Evolutionary conservation across 2,329 filamentous ascomycete genomes (phyloP).

Genomic region (Proliferodiscus dingleyae): DNA sequence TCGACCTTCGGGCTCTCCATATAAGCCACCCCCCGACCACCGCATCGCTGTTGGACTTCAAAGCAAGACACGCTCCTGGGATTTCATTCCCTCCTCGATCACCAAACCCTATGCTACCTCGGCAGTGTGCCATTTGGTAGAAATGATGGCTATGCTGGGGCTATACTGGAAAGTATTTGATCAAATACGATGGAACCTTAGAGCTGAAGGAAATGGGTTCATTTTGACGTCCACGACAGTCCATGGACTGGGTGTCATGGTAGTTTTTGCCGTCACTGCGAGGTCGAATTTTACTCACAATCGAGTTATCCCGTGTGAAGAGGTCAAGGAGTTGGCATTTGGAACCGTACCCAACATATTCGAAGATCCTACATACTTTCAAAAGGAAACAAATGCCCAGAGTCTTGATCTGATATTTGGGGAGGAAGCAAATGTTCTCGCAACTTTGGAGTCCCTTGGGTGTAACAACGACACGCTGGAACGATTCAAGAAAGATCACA

Average conservation of each 20-base stretch:
- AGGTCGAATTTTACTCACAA: slow-evolving; percentile 44
- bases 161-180: slow-evolving; percentile 58
- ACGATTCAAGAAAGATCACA: slow-evolving; percentile 33
- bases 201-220: slow-evolving; percentile 35
- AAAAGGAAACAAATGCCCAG: slow-evolving; percentile 22
- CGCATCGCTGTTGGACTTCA: slow-evolving; percentile 27
- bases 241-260: slow-evolving; percentile 49
- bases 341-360: slow-evolving; percentile 53
- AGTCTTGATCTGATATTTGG: slow-evolving; percentile 34
- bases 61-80: slow-evolving; percentile 34
- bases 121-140: slow-evolving; percentile 33
- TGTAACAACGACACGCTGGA: slow-evolving; percentile 49
- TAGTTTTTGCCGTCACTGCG: slow-evolving; percentile 48
- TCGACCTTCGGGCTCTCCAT: not conserved
- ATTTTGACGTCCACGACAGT: slow-evolving; percentile 33
- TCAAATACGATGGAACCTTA: slow-evolving; percentile 44
- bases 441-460: slow-evolving; percentile 48
- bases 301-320: slow-evolving; percentile 48
- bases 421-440: slow-evolving; percentile 44
- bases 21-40: slow-evolving; percentile 18
- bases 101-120: slow-evolving; percentile 34
- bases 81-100: slow-evolving; percentile 34
- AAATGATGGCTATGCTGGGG: slow-evolving; percentile 36
- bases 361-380: slow-evolving; percentile 36
- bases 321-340: slow-evolving; percentile 51